Evolutionary conservation across 2,329 filamentous ascomycete genomes (phyloP), one percentile per base, ranked within the genome.

Genomic region (Sporothrix protearum): DNA sequence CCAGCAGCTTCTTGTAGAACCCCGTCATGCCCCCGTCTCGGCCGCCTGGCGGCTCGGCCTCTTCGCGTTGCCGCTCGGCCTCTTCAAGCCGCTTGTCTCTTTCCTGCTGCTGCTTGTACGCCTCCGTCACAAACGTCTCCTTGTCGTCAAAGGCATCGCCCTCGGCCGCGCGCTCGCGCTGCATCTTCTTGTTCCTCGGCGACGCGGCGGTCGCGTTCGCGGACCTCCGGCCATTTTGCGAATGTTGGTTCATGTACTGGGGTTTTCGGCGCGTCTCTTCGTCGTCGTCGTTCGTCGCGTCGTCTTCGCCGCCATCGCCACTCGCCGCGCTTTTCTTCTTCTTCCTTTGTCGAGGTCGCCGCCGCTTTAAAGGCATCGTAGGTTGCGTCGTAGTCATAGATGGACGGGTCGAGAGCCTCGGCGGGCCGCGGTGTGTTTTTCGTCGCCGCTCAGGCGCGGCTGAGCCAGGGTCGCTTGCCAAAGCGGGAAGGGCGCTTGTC

Each of bases 351-450:
- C 1, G 81, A 81, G 75, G 88, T 86, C 72, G 89, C 85, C 72
- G 89, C 85, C 19, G 88, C 87, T 75, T 92, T 91, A 53, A 95
- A 84, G 0, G 90, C 91, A 76, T 95, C 92, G 81, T 93, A 94
- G 28, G 93, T 91, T 1, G 86, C 87, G 79, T 96, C 93, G 82
- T 96, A 96, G 81, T 96, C 92, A 83, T 94, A 96, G 75, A 96
- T 89, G 66, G 88, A 90, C 1, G 91, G 83, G 76, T 96, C 92
- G 9, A 91, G 78, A 72, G 88, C 85, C 73, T 89, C 84, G 1
- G 91, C 92, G 19, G 19, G 88, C 87, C 74, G 89, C 84, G 49
- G 88, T 86, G 75, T 91, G 85, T 76, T 87, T 87, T 88, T 69
- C 87, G 86, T 33, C n/a, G 91, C 88, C 39, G 88, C 83, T 42